Conservation (phyloP, 257 asterid species). For the Knoxia roxburghii region DNA sequence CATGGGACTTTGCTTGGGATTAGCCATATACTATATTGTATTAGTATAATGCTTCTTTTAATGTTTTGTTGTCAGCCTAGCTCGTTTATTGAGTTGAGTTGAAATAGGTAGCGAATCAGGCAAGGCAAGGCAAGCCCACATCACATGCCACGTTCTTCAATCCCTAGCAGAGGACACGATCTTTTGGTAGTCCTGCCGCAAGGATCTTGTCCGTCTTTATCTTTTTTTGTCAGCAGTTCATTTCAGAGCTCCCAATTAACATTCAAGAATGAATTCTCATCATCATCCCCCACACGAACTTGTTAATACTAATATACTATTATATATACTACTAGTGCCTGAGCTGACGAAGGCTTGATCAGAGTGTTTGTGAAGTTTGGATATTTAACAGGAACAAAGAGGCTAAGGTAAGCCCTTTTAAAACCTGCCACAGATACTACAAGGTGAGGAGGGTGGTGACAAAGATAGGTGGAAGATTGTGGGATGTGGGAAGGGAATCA, state of each 20-base stretch:
- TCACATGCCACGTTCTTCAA: constrained; percentile 17
- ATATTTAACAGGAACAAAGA: too few relatives aligned
- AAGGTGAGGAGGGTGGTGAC: neutral
- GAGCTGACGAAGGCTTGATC: too few relatives aligned
- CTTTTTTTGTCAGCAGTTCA: constrained; percentile 14
- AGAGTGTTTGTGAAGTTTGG: too few relatives aligned
- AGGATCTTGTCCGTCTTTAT: constrained; percentile 19
- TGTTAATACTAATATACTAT: too few relatives aligned
- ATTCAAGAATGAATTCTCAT: constrained; percentile 15
- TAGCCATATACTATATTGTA: too few relatives aligned
- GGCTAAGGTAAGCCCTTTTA: neutral
- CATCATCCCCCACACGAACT: constrained; percentile 9
- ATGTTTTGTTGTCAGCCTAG: too few relatives aligned
- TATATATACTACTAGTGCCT: too few relatives aligned
- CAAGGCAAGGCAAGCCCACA: neutral
- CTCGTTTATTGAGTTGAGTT: too few relatives aligned
- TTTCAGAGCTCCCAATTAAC: constrained; percentile 10
- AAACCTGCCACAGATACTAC: neutral
- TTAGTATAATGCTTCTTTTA: too few relatives aligned
- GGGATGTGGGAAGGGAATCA: constrained; percentile 19
- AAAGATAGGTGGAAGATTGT: constrained; percentile 4
- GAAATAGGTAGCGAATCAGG: too few relatives aligned
- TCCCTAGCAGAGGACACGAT: constrained; percentile 14
- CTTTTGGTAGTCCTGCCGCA: constrained; percentile 17
- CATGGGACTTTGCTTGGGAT: constrained; percentile 15